Evolutionary conservation across 2,329 filamentous ascomycete species (phyloP).

Genomic region (Fusarium sacchari): DNA sequence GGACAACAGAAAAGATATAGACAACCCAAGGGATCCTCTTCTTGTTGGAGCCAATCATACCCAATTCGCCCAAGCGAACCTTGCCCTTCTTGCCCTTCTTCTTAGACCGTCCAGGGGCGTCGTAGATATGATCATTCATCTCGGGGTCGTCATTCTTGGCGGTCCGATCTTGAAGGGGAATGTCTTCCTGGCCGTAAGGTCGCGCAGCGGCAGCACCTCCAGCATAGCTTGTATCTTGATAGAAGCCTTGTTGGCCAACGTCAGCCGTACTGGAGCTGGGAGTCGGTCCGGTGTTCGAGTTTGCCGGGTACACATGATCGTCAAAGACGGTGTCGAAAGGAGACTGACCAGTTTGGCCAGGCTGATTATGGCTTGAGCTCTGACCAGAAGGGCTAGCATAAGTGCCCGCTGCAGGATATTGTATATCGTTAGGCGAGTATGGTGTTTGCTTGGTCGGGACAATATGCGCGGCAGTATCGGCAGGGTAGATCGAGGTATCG

Average conservation of each 20-base stretch:
- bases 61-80: constrained; percentile 67
- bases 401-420: constrained; percentile 35
- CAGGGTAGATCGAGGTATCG: constrained; percentile 33
- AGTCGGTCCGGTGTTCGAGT: constrained; percentile 53
- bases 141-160: constrained; percentile 55
- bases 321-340: constrained; percentile 75
- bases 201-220: constrained; percentile 54
- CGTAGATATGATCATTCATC: constrained; percentile 70
- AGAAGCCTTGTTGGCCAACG: constrained; percentile 51
- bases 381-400: constrained; percentile 43
- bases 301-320: constrained; percentile 71
- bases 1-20: constrained; percentile 79
- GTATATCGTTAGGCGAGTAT: constrained; percentile 36
- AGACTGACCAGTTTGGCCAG: constrained; percentile 54
- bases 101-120: constrained; percentile 53
- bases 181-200: constrained; percentile 60
- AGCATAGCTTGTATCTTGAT: constrained; percentile 69
- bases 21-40: constrained; percentile 80
- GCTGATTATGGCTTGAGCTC: constrained; percentile 41
- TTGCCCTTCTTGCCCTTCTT: constrained; percentile 54
- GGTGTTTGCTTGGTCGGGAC: constrained; percentile 32
- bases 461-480: constrained; percentile 29
- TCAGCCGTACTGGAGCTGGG: constrained; percentile 51
- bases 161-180: constrained; percentile 64
- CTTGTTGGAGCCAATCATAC: constrained; percentile 66